phyloP scores from a whole-genome alignment of 257 asterid species.

The Plantago elongata region DNA sequence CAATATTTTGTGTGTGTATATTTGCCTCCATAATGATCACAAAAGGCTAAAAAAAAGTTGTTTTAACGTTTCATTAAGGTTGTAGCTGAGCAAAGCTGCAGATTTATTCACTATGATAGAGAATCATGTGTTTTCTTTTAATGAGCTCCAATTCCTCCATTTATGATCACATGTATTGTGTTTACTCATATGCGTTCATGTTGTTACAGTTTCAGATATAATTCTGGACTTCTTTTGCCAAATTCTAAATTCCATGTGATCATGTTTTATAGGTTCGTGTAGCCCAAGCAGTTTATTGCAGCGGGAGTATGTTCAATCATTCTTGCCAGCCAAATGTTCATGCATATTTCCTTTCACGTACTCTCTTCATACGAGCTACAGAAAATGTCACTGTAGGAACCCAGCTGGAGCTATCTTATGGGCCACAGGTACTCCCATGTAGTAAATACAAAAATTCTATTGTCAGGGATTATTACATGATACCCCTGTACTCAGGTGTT shows the following conservation, averaged over 20 bases:
- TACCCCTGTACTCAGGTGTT: slow-evolving; percentile 14
- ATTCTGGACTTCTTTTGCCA: slow-evolving; percentile 17
- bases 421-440: slow-evolving; percentile 44
- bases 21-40: too few species aligned
- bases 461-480: slow-evolving; percentile 10
- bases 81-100: too few species aligned
- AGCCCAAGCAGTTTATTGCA: slow-evolving; percentile 81
- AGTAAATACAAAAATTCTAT: neutral
- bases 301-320: slow-evolving; percentile 88
- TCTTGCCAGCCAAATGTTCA: slow-evolving; percentile 88
- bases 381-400: slow-evolving; percentile 57
- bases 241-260: slow-evolving; percentile 18
- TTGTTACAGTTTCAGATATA: neutral
- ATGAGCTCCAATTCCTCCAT: too few species aligned
- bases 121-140: too few species aligned
- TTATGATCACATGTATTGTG: too few species aligned
- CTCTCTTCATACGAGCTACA: slow-evolving; percentile 71
- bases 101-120: too few species aligned
- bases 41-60: too few species aligned
- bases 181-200: too few species aligned
- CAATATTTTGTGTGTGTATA: too few species aligned
- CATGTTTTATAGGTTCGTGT: slow-evolving; percentile 58
- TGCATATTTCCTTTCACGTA: slow-evolving; percentile 78
- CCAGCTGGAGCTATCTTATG: slow-evolving; percentile 85
- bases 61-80: too few species aligned